These are phyloP conservation scores for Cicer chorassanicum DNA, from an alignment of 306 rosid genomes.

Conservation along the genomic window DNA sequence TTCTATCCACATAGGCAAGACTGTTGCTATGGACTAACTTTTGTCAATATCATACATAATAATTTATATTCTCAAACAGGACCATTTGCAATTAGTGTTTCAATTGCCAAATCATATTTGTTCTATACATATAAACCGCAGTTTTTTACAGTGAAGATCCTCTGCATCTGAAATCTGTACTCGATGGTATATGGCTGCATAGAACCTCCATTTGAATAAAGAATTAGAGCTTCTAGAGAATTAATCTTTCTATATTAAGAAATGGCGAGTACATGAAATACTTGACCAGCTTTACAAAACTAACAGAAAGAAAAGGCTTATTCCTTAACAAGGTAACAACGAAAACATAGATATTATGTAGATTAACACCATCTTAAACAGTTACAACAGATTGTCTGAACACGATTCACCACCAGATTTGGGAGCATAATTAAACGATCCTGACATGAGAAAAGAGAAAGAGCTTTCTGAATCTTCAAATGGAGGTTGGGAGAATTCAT, in stretches of 20 bases:
- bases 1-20: not conserved
- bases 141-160: constrained; percentile 19
- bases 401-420: constrained; percentile 67
- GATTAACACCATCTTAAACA: constrained; percentile 41
- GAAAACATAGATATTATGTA: constrained; percentile 35
- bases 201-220: constrained; percentile 15
- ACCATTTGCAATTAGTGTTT: not conserved
- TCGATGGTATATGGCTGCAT: constrained; percentile 4
- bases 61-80: not conserved
- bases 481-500: constrained; percentile 83
- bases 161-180: not conserved
- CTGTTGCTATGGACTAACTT: not conserved
- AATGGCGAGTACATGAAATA: constrained; percentile 49
- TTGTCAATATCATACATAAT: not conserved
- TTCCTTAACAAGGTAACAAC: constrained; percentile 37
- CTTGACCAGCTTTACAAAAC: constrained; percentile 43
- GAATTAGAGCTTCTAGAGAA: constrained; percentile 38
- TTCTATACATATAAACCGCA: not conserved
- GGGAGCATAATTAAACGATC: constrained; percentile 65
- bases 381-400: constrained; percentile 52
- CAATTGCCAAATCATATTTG: not conserved
- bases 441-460: constrained; percentile 74
- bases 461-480: constrained; percentile 82
- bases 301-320: constrained; percentile 47
- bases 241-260: constrained; percentile 42